phyloP scores from a whole-genome alignment of 2,329 filamentous ascomycete genomes.

The Epichloe gansuensis region DNA sequence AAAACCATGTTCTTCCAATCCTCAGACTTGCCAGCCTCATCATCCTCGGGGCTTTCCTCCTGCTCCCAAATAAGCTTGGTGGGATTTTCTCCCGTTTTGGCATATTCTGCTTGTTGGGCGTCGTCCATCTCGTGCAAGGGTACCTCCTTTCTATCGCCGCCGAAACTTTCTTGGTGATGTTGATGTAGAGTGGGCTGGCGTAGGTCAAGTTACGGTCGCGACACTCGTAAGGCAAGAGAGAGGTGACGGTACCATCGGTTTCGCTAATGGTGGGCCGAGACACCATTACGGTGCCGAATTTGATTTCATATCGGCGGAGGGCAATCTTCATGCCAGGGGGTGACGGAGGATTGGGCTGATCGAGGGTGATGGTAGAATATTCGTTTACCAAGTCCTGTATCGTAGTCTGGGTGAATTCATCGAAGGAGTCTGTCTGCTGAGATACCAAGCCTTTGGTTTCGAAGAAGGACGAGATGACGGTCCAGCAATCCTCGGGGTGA shows the following conservation, averaged over 20 bases:
- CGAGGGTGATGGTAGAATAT: conserved; percentile 81
- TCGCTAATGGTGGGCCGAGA: conserved; percentile 86
- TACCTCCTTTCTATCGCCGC: conserved; percentile 68
- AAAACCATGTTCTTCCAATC: conserved; percentile 65
- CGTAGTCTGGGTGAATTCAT: conserved; percentile 88
- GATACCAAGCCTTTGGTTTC: conserved; percentile 91
- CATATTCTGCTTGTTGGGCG: conserved; percentile 44
- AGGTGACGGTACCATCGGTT: conserved; percentile 76
- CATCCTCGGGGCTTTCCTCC: conserved; percentile 38
- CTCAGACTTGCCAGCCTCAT: conserved; percentile 39
- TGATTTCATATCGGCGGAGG: conserved; percentile 86
- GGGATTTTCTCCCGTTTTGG: conserved; percentile 43
- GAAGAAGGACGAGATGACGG: conserved; percentile 94
- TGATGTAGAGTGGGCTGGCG: conserved; percentile 78
- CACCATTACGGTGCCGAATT: conserved; percentile 82
- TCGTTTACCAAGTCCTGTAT: conserved; percentile 93
- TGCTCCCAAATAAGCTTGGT: conserved; percentile 50
- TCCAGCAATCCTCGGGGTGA: conserved; percentile 98
- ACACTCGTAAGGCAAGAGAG: conserved; percentile 86
- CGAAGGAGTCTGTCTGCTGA: conserved; percentile 95
- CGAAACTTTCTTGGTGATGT: conserved; percentile 74
- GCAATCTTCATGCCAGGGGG: conserved; percentile 69
- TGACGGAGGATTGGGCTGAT: conserved; percentile 74
- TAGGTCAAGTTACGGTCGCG: conserved; percentile 94
- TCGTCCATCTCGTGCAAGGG: conserved; percentile 57